Evolutionary conservation across 495 filamentous ascomycete species (phyloP), one percentile per base, ranked within the genome.

Genomic region (Hypoxylon rickii): DNA sequence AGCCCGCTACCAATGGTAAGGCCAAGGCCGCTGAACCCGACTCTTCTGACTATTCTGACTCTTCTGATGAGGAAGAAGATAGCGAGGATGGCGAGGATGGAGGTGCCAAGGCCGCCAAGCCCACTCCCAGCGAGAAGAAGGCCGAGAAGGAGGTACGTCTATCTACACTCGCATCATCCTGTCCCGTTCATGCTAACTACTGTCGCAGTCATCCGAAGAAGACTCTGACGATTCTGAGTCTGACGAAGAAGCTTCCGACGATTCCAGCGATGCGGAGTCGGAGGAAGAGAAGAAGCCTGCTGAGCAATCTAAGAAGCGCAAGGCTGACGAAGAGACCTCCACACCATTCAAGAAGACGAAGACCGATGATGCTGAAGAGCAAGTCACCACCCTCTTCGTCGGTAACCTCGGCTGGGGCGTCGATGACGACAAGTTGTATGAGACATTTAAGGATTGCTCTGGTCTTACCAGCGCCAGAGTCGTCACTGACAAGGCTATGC

Each of bases 381-480:
- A 84, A 68, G 79, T 78, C 55, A 79, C 81, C 16, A 80, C 79
- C 64, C 85, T 97, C 40, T 97, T 96, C 75, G 84, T 95, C 61
- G 95, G 94, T 58, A 93, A 92, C 77, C 81, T 98, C 49, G 93
- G 90, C 65, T 98, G 92, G 92, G 92, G 87, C 65, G 79, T 98
- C 43, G 91, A 96, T 65, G 94, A 97, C 71, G 89, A 94, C 55
- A 90, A 86, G 84, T 85, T 98, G 46, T 81, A 81, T 55, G 82
- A 86, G 59, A 89, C 96, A 73, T 97, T 98, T 73, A 82, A 90
- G 77, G 74, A 79, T 38, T 96, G 86, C 69, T 92, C 89, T 60
- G 88, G 88, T 62, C 78, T 96, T 50, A 74, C 80, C 65, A 80
- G 85, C 62, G 84, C 83, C 48, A 85, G 89, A 58, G 85, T 98